Conservation (phyloP, 129 eudicot genomes). For the Artemisia tridentata region DNA sequence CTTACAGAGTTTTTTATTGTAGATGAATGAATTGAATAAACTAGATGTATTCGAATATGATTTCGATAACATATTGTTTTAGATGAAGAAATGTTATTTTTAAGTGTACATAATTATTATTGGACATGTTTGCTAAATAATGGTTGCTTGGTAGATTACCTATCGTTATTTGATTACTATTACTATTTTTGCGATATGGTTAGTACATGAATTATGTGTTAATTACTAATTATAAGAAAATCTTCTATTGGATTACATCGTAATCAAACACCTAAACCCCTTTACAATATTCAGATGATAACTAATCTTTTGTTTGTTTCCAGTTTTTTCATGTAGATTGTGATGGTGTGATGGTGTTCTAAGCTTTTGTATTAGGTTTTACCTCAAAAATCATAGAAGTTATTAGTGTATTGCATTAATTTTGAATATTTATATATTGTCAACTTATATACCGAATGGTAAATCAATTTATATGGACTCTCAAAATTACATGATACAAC, state of each 20-base stretch:
- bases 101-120: neutral
- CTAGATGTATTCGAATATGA: too few relatives aligned
- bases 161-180: constrained; percentile 14
- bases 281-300: constrained; percentile 1
- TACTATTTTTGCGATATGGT: neutral
- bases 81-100: neutral
- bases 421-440: too few relatives aligned
- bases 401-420: too few relatives aligned
- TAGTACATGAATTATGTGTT: constrained; percentile 1
- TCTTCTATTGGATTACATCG: constrained; percentile 1
- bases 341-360: neutral
- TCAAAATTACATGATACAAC: too few relatives aligned
- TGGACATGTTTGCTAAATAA: constrained; percentile 1
- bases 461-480: too few relatives aligned
- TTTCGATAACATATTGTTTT: too few relatives aligned
- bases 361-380: neutral
- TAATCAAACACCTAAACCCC: constrained; percentile 7
- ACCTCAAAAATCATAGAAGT: too few relatives aligned
- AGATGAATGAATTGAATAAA: too few relatives aligned
- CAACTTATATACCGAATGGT: too few relatives aligned
- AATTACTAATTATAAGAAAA: neutral
- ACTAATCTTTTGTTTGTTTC: constrained; percentile 1
- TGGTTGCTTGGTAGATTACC: constrained; percentile 27
- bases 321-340: neutral
- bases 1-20: too few relatives aligned